Percentiles rank a stretch among this genome's conserved stretches.
Evolutionary conservation across 805 yeast species (phyloP).

Genomic region (Zygoascus bituminiphila): DNA sequence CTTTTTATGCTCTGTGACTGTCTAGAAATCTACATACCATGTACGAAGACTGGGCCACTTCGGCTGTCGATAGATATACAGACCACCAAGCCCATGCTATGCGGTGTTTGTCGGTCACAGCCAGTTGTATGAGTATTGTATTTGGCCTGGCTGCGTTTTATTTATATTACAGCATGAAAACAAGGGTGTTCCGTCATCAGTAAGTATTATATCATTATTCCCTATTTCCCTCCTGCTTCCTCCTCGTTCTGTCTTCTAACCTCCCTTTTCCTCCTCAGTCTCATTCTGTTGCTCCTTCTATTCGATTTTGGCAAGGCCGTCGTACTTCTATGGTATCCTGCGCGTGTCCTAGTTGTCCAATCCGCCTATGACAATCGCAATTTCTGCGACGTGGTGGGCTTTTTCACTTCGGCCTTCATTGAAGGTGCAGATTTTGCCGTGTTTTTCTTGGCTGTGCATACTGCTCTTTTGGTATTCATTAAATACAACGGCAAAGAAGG

Average conservation of each 20-base stretch:
- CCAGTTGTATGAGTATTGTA: conserved; percentile 42
- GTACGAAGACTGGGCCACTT: conserved; percentile 8
- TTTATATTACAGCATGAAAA: conserved; percentile 31
- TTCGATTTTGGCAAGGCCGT: conserved; percentile 72
- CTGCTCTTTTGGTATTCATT: conserved; percentile 61
- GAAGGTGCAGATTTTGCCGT: conserved; percentile 87
- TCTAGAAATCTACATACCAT: too few species aligned
- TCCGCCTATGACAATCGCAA: conserved; percentile 39
- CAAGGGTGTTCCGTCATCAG: conserved; percentile 26
- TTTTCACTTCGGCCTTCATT: conserved; percentile 68
- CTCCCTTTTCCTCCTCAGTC: conserved; percentile 10
- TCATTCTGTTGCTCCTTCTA: conserved; percentile 57
- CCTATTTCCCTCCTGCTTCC: background rate
- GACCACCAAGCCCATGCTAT: conserved; percentile 18
- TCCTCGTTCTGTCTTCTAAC: background rate
- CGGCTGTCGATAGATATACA: conserved; percentile 13
- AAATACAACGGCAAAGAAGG: conserved; percentile 50
- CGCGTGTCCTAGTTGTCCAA: conserved; percentile 40
- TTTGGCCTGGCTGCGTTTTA: conserved; percentile 57
- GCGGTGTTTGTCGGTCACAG: conserved; percentile 39
- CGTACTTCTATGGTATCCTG: conserved; percentile 59
- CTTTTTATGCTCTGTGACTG: too few species aligned
- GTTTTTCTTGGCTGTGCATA: conserved; percentile 73
- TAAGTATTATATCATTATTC: conserved; percentile 2
- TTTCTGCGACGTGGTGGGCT: conserved; percentile 64